phyloP scores from a whole-genome alignment of 2,329 filamentous ascomycete genomes.

The Escovopsis sp. region DNA sequence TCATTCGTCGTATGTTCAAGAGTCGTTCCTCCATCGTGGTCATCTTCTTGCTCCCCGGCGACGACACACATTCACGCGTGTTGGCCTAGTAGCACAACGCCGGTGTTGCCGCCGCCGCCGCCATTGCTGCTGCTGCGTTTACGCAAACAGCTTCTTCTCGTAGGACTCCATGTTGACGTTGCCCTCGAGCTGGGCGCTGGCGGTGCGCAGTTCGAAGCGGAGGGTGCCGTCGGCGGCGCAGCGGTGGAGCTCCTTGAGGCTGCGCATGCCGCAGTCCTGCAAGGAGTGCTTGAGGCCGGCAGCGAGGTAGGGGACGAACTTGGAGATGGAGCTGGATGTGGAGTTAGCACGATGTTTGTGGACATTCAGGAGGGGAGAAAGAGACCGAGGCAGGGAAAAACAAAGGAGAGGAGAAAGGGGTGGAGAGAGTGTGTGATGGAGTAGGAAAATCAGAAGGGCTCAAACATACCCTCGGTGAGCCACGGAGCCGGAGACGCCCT shows the following conservation, averaged over 20 bases:
- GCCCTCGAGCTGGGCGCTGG: conserved; percentile 89
- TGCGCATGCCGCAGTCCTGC: conserved; percentile 84
- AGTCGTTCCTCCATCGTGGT: too few relatives aligned
- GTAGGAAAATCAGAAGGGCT: not conserved
- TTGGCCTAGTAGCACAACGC: too few relatives aligned
- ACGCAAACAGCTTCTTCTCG: conserved; percentile 99
- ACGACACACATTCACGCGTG: too few relatives aligned
- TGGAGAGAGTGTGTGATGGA: not conserved
- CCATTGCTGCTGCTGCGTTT: conserved; percentile 17
- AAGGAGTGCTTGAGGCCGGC: conserved; percentile 94
- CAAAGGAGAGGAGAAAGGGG: too few relatives aligned
- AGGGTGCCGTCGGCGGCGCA: conserved; percentile 59
- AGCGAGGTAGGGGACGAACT: conserved; percentile 91
- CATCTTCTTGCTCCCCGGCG: too few relatives aligned
- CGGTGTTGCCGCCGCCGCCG: too few relatives aligned
- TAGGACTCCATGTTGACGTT: conserved; percentile 98
- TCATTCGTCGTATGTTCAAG: too few relatives aligned
- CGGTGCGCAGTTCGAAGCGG: conserved; percentile 86
- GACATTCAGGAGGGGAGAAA: too few relatives aligned
- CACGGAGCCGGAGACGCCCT: conserved; percentile 83
- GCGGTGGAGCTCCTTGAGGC: conserved; percentile 60
- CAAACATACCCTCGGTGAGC: conserved; percentile 51
- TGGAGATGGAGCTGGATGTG: conserved; percentile 56
- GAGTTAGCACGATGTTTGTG: conserved; percentile 14
- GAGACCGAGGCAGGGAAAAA: too few relatives aligned